A percentile compares a stretch with the other conserved stretches of the same genome.
Evolutionary conservation across 2,329 filamentous ascomycete species (phyloP).

Genomic region (Rhynchosporium graminicola): DNA sequence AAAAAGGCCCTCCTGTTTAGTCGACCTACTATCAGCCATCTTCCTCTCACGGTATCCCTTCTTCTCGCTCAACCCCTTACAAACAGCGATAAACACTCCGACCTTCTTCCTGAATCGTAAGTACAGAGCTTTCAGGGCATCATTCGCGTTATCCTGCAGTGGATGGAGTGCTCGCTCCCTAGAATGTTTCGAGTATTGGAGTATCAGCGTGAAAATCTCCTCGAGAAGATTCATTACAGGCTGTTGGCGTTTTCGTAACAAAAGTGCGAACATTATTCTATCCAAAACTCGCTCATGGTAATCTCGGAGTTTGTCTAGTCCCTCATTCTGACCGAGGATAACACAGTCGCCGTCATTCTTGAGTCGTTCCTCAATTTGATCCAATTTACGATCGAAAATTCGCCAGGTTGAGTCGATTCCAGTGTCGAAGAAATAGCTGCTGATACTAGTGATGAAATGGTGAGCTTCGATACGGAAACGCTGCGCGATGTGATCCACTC

Average conservation of each 20-base stretch:
- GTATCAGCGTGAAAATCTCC: constrained; percentile 71
- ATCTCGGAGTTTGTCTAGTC: constrained; percentile 66
- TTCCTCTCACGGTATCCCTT: constrained; percentile 43
- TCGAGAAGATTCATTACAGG: constrained; percentile 73
- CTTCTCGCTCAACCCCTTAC: constrained; percentile 66
- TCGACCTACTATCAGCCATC: constrained; percentile 32
- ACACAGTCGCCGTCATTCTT: constrained; percentile 44
- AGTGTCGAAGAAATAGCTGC: constrained; percentile 77
- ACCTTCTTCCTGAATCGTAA: constrained; percentile 69
- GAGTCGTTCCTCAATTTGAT: constrained; percentile 61
- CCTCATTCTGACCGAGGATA: constrained; percentile 51
- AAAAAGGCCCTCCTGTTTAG: constrained; percentile 39
- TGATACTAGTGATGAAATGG: constrained; percentile 73
- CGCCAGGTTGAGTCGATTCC: constrained; percentile 75
- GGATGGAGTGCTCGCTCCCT: constrained; percentile 45
- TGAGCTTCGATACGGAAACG: constrained; percentile 76
- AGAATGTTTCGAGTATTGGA: constrained; percentile 64
- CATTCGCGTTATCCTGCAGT: constrained; percentile 40
- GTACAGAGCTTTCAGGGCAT: constrained; percentile 57
- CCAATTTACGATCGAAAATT: constrained; percentile 66
- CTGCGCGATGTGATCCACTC: constrained; percentile 30
- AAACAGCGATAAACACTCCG: constrained; percentile 73
- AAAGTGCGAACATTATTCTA: constrained; percentile 70
- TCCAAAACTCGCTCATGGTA: constrained; percentile 75
- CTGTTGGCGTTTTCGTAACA: constrained; percentile 74